These are phyloP conservation scores for Aureobasidium musti DNA, from an alignment of 2,329 filamentous ascomycete genomes.

Conservation along the genomic window DNA sequence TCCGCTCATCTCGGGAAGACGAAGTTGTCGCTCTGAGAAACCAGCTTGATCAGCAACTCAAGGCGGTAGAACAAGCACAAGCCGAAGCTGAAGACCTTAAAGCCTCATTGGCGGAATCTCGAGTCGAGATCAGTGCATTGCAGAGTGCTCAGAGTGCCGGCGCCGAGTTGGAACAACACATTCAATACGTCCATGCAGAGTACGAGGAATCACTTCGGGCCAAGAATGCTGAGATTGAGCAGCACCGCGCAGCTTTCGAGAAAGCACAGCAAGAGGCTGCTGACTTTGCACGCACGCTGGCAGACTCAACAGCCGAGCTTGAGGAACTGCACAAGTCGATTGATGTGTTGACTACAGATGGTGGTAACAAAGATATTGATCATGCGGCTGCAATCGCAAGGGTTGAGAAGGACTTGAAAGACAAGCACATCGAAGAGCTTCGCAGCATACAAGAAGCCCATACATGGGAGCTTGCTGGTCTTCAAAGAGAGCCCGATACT, in stretches of 20 bases:
- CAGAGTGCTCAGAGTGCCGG: conserved; percentile 3
- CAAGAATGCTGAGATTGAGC: conserved; percentile 30
- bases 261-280: conserved; percentile 16
- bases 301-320: conserved; percentile 18
- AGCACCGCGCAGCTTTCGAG: conserved; percentile 22
- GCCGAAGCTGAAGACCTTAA: neutral
- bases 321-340: conserved; percentile 18
- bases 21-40: neutral
- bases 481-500: conserved; percentile 5
- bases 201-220: conserved; percentile 16
- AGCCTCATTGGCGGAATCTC: neutral
- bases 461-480: conserved; percentile 6
- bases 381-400: neutral
- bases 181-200: conserved; percentile 15
- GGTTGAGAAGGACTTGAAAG: conserved; percentile 9
- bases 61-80: conserved; percentile 10
- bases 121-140: conserved; percentile 4
- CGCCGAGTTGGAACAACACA: neutral
- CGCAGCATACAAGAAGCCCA: conserved; percentile 19
- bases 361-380: conserved; percentile 1
- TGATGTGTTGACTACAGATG: neutral
- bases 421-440: conserved; percentile 24
- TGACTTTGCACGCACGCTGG: conserved; percentile 8
- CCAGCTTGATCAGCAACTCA: neutral
- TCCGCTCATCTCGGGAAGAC: conserved; percentile 8